Percentiles rank a stretch among this genome's conserved stretches.
Evolutionary conservation across 2,329 filamentous ascomycete genomes (phyloP).

Genomic region (Cladophialophora bantiana): DNA sequence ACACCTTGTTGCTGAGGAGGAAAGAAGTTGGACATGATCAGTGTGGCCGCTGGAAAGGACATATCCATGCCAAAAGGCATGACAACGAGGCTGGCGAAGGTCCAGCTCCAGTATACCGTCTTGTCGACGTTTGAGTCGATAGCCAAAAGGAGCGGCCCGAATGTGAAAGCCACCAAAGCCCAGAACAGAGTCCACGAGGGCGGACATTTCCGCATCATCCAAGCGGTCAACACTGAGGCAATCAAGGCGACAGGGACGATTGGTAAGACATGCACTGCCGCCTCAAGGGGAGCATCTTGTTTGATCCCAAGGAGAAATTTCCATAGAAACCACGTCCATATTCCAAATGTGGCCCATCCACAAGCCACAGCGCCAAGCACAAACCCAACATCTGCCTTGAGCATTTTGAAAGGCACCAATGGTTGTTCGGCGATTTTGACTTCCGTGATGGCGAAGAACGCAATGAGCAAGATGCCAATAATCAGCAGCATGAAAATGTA

Average conservation of each 20-base stretch:
- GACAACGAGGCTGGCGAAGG: slow-evolving; percentile 65
- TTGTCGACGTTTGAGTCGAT: slow-evolving; percentile 46
- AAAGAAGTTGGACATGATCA: slow-evolving; percentile 43
- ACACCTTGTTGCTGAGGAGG: slow-evolving; percentile 42
- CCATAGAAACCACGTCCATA: slow-evolving; percentile 53
- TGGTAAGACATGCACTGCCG: slow-evolving; percentile 45
- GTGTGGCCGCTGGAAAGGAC: slow-evolving; percentile 41
- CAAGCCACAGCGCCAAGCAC: slow-evolving; percentile 61
- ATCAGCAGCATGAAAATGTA: slow-evolving; percentile 60
- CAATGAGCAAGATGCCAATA: slow-evolving; percentile 55
- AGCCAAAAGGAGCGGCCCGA: slow-evolving; percentile 36
- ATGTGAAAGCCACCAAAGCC: slow-evolving; percentile 44
- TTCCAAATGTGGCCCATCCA: slow-evolving; percentile 61
- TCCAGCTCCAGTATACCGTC: slow-evolving; percentile 67
- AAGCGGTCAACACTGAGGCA: slow-evolving; percentile 43
- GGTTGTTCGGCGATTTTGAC: slow-evolving; percentile 51
- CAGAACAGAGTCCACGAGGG: slow-evolving; percentile 48
- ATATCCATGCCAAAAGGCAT: slow-evolving; percentile 56
- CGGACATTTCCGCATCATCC: slow-evolving; percentile 39
- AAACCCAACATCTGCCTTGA: slow-evolving; percentile 59
- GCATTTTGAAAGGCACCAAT: slow-evolving; percentile 55
- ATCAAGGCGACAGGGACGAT: slow-evolving; percentile 44
- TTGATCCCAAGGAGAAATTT: slow-evolving; percentile 45
- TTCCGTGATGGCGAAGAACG: slow-evolving; percentile 57
- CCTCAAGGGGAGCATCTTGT: slow-evolving; percentile 41